These are phyloP conservation scores for Corylus avellana DNA, from an alignment of 306 rosid genomes.

Conservation along the genomic window DNA sequence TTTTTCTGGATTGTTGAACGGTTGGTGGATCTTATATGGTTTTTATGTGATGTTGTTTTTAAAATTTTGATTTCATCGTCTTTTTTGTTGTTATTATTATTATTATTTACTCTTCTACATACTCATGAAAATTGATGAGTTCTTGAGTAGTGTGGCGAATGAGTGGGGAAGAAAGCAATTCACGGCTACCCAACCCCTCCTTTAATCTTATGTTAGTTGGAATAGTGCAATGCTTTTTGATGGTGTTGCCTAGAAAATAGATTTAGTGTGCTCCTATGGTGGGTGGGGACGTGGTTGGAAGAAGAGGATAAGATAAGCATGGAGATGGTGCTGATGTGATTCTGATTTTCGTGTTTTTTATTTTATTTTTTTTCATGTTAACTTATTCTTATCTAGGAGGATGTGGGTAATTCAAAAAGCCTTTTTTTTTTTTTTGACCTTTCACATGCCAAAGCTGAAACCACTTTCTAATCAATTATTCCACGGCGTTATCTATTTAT, in stretches of 20 bases:
- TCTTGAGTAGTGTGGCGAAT: too few relatives aligned
- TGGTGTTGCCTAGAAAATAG: too few relatives aligned
- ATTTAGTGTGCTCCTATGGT: too few relatives aligned
- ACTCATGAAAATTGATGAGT: neutral
- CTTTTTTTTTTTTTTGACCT: too few relatives aligned
- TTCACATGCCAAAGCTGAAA: too few relatives aligned
- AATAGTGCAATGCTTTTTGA: too few relatives aligned
- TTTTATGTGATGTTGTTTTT: neutral
- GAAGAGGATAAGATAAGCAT: neutral
- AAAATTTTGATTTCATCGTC: neutral
- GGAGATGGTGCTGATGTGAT: neutral
- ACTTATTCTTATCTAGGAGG: neutral
- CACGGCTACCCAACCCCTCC: neutral
- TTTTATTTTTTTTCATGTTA: too few relatives aligned
- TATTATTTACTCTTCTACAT: neutral
- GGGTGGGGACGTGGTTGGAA: too few relatives aligned
- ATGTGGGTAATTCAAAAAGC: neutral
- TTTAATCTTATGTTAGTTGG: too few relatives aligned
- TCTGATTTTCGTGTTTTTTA: too few relatives aligned
- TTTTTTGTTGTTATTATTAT: neutral
- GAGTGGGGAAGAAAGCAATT: neutral
- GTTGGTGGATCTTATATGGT: neutral
- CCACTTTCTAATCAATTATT: too few relatives aligned
- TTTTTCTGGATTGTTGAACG: constrained; percentile 18
- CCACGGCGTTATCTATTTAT: neutral